phyloP scores from a whole-genome alignment of 1,139 yeast genomes.

The Candida buenavistaensis region DNA sequence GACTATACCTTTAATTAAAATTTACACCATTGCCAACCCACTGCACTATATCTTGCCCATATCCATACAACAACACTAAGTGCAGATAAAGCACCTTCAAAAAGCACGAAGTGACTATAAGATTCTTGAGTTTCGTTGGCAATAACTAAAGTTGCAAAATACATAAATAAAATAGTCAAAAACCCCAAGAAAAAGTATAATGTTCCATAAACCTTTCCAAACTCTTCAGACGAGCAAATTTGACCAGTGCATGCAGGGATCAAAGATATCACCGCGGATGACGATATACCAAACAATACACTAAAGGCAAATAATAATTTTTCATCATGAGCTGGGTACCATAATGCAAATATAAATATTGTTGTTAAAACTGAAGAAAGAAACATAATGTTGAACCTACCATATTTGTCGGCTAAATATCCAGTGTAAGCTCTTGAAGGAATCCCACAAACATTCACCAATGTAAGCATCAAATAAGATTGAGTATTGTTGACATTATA shows the following conservation, averaged over 20 bases:
- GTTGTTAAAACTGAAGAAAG: slow-evolving; percentile 37
- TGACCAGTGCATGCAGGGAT: slow-evolving; percentile 54
- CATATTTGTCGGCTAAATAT: slow-evolving; percentile 46
- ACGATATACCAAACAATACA: slow-evolving; percentile 29
- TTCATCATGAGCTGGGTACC: slow-evolving; percentile 41
- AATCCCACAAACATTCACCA: slow-evolving; percentile 47
- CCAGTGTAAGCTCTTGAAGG: slow-evolving; percentile 52
- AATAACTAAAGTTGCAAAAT: slow-evolving; percentile 27
- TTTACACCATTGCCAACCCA: slow-evolving; percentile 28
- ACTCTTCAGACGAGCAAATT: slow-evolving; percentile 61
- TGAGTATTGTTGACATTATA: slow-evolving; percentile 38
- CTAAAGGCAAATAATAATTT: slow-evolving; percentile 25
- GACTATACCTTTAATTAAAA: slow-evolving; percentile 19
- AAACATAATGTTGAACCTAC: slow-evolving; percentile 54
- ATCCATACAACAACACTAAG: slow-evolving; percentile 23
- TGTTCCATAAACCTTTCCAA: slow-evolving; percentile 71
- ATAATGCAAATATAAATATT: slow-evolving; percentile 40
- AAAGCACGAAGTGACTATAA: slow-evolving; percentile 26
- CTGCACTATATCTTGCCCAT: slow-evolving; percentile 22
- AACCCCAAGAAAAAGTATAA: slow-evolving; percentile 65
- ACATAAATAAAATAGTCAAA: slow-evolving; percentile 48
- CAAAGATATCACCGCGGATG: slow-evolving; percentile 31
- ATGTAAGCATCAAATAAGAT: slow-evolving; percentile 47
- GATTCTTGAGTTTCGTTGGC: slow-evolving; percentile 17
- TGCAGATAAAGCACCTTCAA: slow-evolving; percentile 27